Conservation (phyloP, 106 monocot genomes). For the Platanthera zijinensis region DNA sequence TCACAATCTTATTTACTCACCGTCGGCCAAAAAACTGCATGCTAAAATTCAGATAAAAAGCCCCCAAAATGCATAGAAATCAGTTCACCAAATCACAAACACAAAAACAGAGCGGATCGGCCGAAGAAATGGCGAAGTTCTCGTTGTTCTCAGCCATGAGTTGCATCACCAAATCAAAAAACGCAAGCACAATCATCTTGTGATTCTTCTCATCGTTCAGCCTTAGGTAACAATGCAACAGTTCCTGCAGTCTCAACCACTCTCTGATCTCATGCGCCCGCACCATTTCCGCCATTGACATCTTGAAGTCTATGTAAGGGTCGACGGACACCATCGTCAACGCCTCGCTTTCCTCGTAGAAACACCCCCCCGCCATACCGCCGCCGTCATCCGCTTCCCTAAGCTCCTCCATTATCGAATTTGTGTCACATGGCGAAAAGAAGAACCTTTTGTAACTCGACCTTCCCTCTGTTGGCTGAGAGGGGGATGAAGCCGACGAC, state of each 20-base stretch:
- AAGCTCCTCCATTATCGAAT: conserved; percentile 21
- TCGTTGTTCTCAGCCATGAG: conserved; percentile 8
- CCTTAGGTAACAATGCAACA: conserved; percentile 41
- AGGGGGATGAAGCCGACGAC: background rate
- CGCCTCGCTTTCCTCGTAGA: conserved; percentile 17
- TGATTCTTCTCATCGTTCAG: conserved; percentile 44
- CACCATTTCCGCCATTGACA: conserved; percentile 71
- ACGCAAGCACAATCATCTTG: conserved; percentile 41
- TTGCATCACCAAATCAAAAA: conserved; percentile 36
- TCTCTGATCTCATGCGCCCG: conserved; percentile 31
- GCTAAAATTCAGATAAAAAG: too few species aligned
- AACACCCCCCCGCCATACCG: background rate
- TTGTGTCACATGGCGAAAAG: conserved; percentile 11
- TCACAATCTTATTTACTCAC: too few species aligned
- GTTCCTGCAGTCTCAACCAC: conserved; percentile 33
- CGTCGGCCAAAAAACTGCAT: too few species aligned
- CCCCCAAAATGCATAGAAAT: too few species aligned
- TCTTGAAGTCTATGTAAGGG: conserved; percentile 49
- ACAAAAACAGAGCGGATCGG: background rate
- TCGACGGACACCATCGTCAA: conserved; percentile 27
- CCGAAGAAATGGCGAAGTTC: background rate
- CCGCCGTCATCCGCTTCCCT: background rate
- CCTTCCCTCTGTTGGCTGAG: background rate
- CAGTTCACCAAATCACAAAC: background rate
- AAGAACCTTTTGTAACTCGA: conserved; percentile 10